Percentiles rank a stretch among this genome's conserved stretches.
These are phyloP conservation scores for Diversispora eburnea DNA, from an alignment of 192 early-diverging fungal genomes.

Conservation along the genomic window DNA sequence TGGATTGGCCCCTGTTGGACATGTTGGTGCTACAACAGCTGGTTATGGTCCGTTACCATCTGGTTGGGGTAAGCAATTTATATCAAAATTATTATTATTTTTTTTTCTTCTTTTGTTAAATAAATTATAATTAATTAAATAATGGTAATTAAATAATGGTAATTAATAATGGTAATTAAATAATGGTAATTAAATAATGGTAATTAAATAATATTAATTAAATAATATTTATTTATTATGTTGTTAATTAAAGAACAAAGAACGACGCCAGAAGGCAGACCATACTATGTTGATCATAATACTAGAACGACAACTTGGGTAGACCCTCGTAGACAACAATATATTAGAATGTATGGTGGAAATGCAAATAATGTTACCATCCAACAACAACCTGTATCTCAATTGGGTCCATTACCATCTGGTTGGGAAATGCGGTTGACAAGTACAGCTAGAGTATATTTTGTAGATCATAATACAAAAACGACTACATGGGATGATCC, in stretches of 20 bases:
- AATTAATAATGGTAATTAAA: background rate
- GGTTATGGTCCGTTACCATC: conserved; percentile 76
- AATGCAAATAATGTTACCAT: conserved; percentile 56
- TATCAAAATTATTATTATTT: background rate
- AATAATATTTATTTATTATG: background rate
- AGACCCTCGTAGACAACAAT: conserved; percentile 74
- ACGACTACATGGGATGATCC: conserved; percentile 98
- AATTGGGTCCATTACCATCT: conserved; percentile 87
- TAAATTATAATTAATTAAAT: background rate
- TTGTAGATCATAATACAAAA: conserved; percentile 98
- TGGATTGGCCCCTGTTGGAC: conserved; percentile 37
- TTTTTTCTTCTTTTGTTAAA: too few relatives aligned
- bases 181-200: background rate
- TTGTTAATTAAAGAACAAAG: conserved; percentile 55
- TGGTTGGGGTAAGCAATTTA: conserved; percentile 56
- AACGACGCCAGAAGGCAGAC: conserved; percentile 72
- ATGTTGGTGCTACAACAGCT: conserved; percentile 54
- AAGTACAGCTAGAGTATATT: conserved; percentile 90
- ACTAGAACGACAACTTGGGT: conserved; percentile 89
- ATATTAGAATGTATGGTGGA: conserved; percentile 49
- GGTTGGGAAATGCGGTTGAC: conserved; percentile 99
- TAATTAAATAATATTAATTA: background rate
- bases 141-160: background rate
- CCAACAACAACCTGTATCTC: conserved; percentile 68
- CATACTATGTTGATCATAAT: conserved; percentile 91